Percentiles rank a stretch among this genome's conserved stretches.
These are phyloP conservation scores for Mucor mucedo DNA, from an alignment of 371 early-diverging fungal genomes.

Conservation along the genomic window DNA sequence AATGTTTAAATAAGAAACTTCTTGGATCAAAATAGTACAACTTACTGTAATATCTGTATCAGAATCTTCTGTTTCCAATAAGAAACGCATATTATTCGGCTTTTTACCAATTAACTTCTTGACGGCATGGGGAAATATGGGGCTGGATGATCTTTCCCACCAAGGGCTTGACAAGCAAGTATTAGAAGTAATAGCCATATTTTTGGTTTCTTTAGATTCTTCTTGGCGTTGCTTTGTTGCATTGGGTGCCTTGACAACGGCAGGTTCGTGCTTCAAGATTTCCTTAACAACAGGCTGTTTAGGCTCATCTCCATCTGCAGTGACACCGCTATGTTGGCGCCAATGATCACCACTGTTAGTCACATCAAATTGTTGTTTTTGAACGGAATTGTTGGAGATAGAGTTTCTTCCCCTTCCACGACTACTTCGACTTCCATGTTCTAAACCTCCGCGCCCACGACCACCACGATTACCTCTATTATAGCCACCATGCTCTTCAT, in stretches of 20 bases:
- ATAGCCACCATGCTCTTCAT: conserved; percentile 9
- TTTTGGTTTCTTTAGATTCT: neutral
- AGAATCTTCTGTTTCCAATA: conserved; percentile 30
- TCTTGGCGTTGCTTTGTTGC: neutral
- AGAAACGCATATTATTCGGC: conserved; percentile 38
- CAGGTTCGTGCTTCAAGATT: conserved; percentile 21
- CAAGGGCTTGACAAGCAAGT: conserved; percentile 16
- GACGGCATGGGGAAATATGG: conserved; percentile 38
- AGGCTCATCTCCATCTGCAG: neutral
- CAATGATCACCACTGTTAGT: conserved; percentile 1
- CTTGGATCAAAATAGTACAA: neutral
- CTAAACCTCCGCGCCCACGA: neutral
- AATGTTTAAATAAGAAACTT: neutral
- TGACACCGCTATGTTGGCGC: neutral
- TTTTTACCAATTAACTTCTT: conserved; percentile 34
- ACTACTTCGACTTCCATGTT: neutral
- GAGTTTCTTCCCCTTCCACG: neutral
- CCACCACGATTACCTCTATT: neutral
- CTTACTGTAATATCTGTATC: conserved; percentile 17
- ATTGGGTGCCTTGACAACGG: neutral
- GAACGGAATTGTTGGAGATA: neutral
- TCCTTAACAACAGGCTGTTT: conserved; percentile 10
- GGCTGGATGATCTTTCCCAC: conserved; percentile 19
- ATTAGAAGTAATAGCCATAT: neutral
- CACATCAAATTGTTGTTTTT: neutral